These are phyloP conservation scores for Flagelloscypha sp. DNA, from an alignment of 768 basidiomycete genomes.

Conservation along the genomic window DNA sequence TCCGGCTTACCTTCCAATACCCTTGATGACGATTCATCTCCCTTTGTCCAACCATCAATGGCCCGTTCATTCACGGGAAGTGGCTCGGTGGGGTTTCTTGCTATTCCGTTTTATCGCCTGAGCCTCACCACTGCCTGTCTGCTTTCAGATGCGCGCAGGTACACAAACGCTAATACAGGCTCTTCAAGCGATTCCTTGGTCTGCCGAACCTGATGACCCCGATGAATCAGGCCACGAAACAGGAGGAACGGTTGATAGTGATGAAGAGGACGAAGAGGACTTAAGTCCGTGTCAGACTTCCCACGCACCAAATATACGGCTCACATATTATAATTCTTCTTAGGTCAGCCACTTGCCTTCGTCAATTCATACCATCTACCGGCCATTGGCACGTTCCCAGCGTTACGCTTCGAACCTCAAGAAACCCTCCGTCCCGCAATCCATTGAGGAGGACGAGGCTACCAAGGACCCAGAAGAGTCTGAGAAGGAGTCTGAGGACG, in stretches of 20 bases:
- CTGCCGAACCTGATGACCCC: slow-evolving; percentile 58
- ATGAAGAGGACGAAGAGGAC: slow-evolving; percentile 46
- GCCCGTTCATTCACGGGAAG: slow-evolving; percentile 57
- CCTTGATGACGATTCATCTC: too few species aligned
- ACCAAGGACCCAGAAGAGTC: too few species aligned
- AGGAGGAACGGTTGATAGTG: slow-evolving; percentile 44
- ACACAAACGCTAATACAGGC: slow-evolving; percentile 88
- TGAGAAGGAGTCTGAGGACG: slow-evolving; percentile 48
- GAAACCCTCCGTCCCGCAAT: too few species aligned
- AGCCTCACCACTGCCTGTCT: slow-evolving; percentile 10
- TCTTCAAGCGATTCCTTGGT: slow-evolving; percentile 77
- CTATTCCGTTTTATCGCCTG: slow-evolving; percentile 6
- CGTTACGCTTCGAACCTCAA: too few species aligned
- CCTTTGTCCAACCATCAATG: too few species aligned
- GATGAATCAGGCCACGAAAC: slow-evolving; percentile 48
- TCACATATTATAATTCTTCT: slow-evolving; percentile 4
- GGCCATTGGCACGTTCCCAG: slow-evolving; percentile 65
- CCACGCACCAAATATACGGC: background rate
- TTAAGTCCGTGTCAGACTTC: too few species aligned
- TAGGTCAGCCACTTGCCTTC: slow-evolving; percentile 55
- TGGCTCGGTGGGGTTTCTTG: slow-evolving; percentile 50
- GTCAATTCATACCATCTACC: slow-evolving; percentile 83
- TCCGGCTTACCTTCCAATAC: too few species aligned
- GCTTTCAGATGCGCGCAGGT: slow-evolving; percentile 68
- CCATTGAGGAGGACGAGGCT: too few species aligned